Evolutionary conservation across 2,329 filamentous ascomycete genomes (phyloP), one percentile per base, ranked within the genome.

Genomic region (Dissoconium aciculare): DNA sequence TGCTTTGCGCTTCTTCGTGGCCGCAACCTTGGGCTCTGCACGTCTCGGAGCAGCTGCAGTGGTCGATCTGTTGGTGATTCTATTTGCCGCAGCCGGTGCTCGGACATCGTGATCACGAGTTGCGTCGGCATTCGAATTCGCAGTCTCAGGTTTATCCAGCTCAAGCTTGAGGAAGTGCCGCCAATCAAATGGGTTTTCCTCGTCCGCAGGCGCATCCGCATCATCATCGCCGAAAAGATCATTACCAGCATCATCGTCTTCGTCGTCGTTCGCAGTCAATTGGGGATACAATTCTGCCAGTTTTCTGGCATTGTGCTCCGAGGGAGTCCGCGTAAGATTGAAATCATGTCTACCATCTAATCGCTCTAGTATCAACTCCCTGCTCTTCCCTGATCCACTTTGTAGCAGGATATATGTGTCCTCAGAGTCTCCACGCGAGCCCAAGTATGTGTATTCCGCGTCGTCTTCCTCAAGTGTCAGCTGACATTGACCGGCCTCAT

Each of bases 281-380:
- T 81, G 80, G 6, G 72, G 64, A 49, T 81, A 74, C 47, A 76
- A 66, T 29, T 71, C 66, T 28, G 70, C 66, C 24, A 91, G 62
- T 45, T 67, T 71, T 16, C 69, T 67, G 31, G 66, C 56, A 42
- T 81, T 71, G 32, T 64, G 60, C 45, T 77, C 75, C 41, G 65
- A 69, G 2, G 78, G 80, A 10, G 73, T 73, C 33, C 67, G 71
- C 31, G 70, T 73, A 32, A 93, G 59, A 54, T 93, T 94, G 76
- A 93, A 85, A 47, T 82, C 76, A 56, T 92, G 78, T 23, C 75
- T 74, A n/a, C 75, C 78, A 50, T 82, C 72, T 32, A 94, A 63
- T 30, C 73, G 74, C 58, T 94, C 83, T 32, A 94, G 66, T 23
- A 45, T 34, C 28, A 42, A 37, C 27, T 48, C 45, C 16, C 32